Conservation (phyloP, 1,284 basidiomycete genomes). For the Irpex sp. region DNA sequence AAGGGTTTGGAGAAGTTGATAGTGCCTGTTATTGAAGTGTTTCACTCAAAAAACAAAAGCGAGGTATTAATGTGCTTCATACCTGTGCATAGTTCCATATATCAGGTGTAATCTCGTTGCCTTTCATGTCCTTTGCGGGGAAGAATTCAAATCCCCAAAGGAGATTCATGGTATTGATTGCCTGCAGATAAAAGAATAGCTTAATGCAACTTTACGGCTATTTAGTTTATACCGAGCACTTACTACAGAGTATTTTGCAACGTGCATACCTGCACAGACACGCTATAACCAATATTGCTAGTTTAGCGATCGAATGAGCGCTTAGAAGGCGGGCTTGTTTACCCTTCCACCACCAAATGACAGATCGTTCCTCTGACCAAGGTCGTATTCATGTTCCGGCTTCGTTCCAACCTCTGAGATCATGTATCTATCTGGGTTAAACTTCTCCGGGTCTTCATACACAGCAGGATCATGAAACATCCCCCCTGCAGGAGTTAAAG, state of each 20-base stretch:
- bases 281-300: background rate
- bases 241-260: constrained; percentile 6
- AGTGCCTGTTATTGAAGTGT: background rate
- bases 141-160: background rate
- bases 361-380: constrained; percentile 5
- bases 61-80: background rate
- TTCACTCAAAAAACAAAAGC: too few species aligned
- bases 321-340: background rate
- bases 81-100: background rate
- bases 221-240: background rate
- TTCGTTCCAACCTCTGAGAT: background rate
- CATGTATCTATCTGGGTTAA: background rate
- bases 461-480: background rate
- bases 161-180: background rate
- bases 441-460: background rate
- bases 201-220: background rate
- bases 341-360: constrained; percentile 9
- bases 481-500: background rate
- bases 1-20: background rate
- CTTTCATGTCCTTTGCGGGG: background rate
- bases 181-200: background rate
- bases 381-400: background rate
- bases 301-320: background rate
- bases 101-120: background rate
- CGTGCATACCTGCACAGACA: constrained; percentile 8